Evolutionary conservation across 2,329 filamentous ascomycete species (phyloP), one percentile per base, ranked within the genome.

Genomic region (Celoporthe dispersa): DNA sequence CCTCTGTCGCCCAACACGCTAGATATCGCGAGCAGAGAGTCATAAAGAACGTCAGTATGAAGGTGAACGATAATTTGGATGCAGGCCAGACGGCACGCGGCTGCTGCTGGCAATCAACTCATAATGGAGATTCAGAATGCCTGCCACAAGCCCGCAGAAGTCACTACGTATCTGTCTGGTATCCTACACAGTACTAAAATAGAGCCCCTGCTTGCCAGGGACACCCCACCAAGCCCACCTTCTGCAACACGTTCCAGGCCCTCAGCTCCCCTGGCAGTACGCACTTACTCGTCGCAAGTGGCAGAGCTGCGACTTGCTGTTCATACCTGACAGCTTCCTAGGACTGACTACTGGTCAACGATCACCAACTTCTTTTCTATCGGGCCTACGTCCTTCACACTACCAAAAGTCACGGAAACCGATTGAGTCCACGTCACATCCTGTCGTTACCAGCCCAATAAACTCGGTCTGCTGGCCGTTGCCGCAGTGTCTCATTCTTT

Each of bases 291-390:
- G 62, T 44, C 62, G 39, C 41, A 33, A 64, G 62, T 25, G 41
- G 62, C 48, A 48, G 62, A 64, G 62, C 62, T 64, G 62, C 28
- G 25, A 64, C 28, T 64, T 64, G 39, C 62, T 48, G 48, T 41
- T 33, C 39, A 28, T 48, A 48, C 41, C 39, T 33, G n/a, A 16
- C 53, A 57, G 25, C 53, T 63, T 41, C 60, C n/a, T 31, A 28
- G 19, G 25, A 31, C 28, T 48, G 12, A 6, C 11, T 37, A 5
- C 7, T 48, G 39, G 16, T 33, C 19, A 25, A 51, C 19, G 14
- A 70, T 53, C 68, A 67, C 57, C 57, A 53, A 64, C 44, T 53
- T 55, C 33, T 61, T 55, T 28, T 48, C n/a, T 66, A 31, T 57
- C 51, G 61, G 25, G 48, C 60, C 48, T 35, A 48, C 22, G 35